Conservation (phyloP, 192 early-diverging fungal genomes). For the Chytriomyces sp. region DNA sequence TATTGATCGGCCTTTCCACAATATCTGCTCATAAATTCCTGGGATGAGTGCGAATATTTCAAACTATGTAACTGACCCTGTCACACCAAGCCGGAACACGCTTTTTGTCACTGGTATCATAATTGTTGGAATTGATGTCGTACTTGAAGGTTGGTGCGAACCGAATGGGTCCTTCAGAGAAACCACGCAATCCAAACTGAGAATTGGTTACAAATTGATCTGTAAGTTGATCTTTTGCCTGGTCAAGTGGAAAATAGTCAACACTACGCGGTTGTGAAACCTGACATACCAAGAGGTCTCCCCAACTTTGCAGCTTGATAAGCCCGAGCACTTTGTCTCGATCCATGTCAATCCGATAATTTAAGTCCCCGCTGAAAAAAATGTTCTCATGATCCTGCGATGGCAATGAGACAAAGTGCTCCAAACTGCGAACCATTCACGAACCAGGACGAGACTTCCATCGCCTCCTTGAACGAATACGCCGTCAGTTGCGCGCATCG, state of each 20-base stretch:
- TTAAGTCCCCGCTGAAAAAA: constrained; percentile 71
- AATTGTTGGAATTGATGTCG: constrained; percentile 70
- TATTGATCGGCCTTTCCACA: background rate
- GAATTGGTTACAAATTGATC: constrained; percentile 52
- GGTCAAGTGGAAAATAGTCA: background rate
- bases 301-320: constrained; percentile 60
- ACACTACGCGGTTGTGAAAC: background rate
- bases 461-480: constrained; percentile 81
- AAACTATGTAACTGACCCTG: constrained; percentile 57
- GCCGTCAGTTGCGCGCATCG: constrained; percentile 10
- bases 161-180: constrained; percentile 71
- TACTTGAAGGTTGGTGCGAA: constrained; percentile 99
- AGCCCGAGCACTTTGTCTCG: constrained; percentile 69
- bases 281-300: constrained; percentile 51
- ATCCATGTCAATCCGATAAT: constrained; percentile 83
- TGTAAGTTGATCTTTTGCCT: constrained; percentile 56
- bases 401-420: constrained; percentile 53
- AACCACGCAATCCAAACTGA: constrained; percentile 74
- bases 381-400: constrained; percentile 51
- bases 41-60: background rate
- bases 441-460: constrained; percentile 75
- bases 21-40: background rate
- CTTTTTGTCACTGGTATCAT: constrained; percentile 93
- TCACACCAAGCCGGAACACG: constrained; percentile 97
- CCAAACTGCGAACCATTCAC: constrained; percentile 18